Evolutionary conservation across 192 early-diverging fungal genomes (phyloP), one percentile per base, ranked within the genome.

Genomic region (Coemansia sp.): DNA sequence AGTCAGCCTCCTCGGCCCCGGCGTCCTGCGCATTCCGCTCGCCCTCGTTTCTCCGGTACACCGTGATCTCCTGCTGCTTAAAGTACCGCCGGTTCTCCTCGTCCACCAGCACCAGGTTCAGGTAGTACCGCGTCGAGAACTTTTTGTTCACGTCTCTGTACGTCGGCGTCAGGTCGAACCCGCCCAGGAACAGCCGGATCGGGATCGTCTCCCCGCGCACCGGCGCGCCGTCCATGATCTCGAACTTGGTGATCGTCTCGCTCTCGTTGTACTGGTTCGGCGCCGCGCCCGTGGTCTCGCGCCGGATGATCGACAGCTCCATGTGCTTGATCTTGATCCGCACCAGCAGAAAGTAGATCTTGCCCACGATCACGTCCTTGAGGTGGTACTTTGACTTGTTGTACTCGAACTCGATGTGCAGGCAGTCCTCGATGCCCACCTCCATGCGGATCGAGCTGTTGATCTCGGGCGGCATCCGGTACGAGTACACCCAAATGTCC

Each of bases 381-480:
- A 99, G 78, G 67, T 96, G 91, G 78, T 98, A 98, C 88, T 87
- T 95, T 47, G 88, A 91, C 68, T 95, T 98, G 82, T 98, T 99
- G 77, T 98, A 98, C 81, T 99, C 97, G 47, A 99, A 99, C 63
- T 99, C 97, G 64, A 99, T 99, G 58, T 99, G 97, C 48, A 99
- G 70, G 58, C 93, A 95, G 64, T 98, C 97, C 60, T 99, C 97
- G 56, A 99, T 99, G 17, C 97, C 97, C 40, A 99, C 95, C 64
- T 99, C 97, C 97, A 99, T 99, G 70, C 96, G 95, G 72, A 99
- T 97, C 1, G 92, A 90, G 68, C 86, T 88, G 79, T 96, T 95
- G 40, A 86, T 80, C 35, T 79, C 67, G 10, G 91, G 83, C 10
- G 92, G 92, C 83, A 94, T 87, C 36, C 85, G 83, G 71, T 98